A percentile compares a stretch with the other conserved stretches of the same genome.
Conservation (phyloP, 2,329 filamentous ascomycete species). For the Neopestalotiopsis rosae region DNA sequence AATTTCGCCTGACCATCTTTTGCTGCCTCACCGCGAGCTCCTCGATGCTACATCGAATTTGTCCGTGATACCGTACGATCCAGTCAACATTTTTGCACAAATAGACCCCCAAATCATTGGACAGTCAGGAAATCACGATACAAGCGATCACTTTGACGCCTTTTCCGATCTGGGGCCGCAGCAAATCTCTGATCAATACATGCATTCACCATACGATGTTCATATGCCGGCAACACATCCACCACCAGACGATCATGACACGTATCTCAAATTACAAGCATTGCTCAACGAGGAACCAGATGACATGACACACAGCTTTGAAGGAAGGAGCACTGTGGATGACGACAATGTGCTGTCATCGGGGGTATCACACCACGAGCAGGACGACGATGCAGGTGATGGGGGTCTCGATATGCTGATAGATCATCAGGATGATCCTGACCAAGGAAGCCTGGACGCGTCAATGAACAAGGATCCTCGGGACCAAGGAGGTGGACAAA, state of each 20-base stretch:
- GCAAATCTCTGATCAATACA: slow-evolving; percentile 23
- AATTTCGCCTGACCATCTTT: slow-evolving; percentile 8
- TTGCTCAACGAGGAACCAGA: slow-evolving; percentile 53
- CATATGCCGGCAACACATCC: slow-evolving; percentile 27
- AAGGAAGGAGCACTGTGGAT: slow-evolving; percentile 3
- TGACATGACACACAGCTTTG: slow-evolving; percentile 21
- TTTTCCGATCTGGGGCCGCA: slow-evolving; percentile 38
- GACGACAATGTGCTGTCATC: slow-evolving; percentile 24
- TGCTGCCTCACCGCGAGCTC: slow-evolving; percentile 21
- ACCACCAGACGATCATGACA: slow-evolving; percentile 43
- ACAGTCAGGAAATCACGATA: slow-evolving; percentile 39
- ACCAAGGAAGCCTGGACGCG: slow-evolving; percentile 30
- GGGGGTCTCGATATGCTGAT: slow-evolving; percentile 38
- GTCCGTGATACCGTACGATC: slow-evolving; percentile 16
- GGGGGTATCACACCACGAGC: neutral
- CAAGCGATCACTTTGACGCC: slow-evolving; percentile 33
- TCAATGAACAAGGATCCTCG: slow-evolving; percentile 6
- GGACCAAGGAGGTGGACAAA: slow-evolving; percentile 1
- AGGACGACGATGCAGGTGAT: slow-evolving; percentile 28
- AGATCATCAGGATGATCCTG: slow-evolving; percentile 29
- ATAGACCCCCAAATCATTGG: slow-evolving; percentile 67
- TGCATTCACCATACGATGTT: slow-evolving; percentile 27
- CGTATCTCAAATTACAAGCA: slow-evolving; percentile 52
- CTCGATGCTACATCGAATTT: slow-evolving; percentile 33
- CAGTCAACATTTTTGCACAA: slow-evolving; percentile 52